phyloP scores from a whole-genome alignment of 164 flowering plant genomes.

The Protea cynaroides region DNA sequence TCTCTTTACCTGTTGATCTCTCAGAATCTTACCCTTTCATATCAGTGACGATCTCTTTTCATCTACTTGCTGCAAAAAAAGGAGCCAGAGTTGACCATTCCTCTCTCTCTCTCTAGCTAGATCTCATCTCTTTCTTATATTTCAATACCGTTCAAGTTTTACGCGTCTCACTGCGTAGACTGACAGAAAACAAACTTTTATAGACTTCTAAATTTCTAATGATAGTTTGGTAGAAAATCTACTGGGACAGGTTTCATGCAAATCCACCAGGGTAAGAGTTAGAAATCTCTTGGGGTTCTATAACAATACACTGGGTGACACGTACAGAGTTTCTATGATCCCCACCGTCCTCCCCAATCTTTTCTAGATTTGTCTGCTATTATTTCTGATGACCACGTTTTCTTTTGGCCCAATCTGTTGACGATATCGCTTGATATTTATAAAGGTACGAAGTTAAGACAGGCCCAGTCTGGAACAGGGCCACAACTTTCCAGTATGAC shows the following conservation, averaged over 20 bases:
- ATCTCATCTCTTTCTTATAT: neutral
- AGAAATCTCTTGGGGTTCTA: neutral
- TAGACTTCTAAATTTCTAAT: too few relatives aligned
- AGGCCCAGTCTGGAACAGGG: too few relatives aligned
- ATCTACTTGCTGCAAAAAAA: neutral
- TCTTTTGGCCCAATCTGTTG: neutral
- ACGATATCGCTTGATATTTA: too few relatives aligned
- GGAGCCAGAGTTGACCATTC: neutral
- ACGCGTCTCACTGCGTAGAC: neutral
- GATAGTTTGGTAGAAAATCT: neutral
- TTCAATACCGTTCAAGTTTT: neutral
- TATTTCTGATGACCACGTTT: too few relatives aligned
- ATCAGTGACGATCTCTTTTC: conserved; percentile 3
- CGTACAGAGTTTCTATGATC: neutral
- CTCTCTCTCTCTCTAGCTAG: neutral
- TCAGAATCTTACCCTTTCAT: conserved; percentile 26
- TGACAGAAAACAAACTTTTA: too few relatives aligned
- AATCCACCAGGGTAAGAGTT: neutral
- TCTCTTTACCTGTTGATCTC: conserved; percentile 13
- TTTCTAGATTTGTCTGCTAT: neutral
- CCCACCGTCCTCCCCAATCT: neutral
- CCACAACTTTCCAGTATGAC: too few relatives aligned
- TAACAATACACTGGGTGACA: neutral
- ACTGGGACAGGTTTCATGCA: neutral
- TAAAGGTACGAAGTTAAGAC: too few relatives aligned